Base-by-base conservation (phyloP, 352 stramenopile genomes). In the Globisporangium orthogonon region DNA sequence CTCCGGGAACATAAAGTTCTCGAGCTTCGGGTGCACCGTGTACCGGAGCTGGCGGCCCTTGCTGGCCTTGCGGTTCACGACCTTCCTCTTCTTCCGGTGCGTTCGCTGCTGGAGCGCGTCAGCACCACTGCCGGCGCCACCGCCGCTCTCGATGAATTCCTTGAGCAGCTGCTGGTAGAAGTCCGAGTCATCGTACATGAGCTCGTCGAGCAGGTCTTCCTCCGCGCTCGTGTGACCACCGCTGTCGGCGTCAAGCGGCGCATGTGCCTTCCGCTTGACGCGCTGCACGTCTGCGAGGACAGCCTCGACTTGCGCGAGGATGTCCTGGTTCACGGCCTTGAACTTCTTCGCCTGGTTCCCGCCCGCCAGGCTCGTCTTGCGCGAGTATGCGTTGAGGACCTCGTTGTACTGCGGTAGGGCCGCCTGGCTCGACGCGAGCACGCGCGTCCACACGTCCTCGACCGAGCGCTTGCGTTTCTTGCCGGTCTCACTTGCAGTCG, bases 1-100 rank as follows among this genome's bases (percentile, higher is more conserved):
- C 50, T 94, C 82, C 0, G 86, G 86, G 56, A 94, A 95, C 86
- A 94, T 95, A 49, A 95, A 95, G 66, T 95, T 92, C 60, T 95
- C 83, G 29, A 95, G 74, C 69, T 95, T 95, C 0, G 86, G 82
- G 65, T 93, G 82, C 35, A 94, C 83, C 10, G 72, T 89, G 71
- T 89, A 95, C 56, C 84, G 83, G 52, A 95, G 60, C 58, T 87
- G 72, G 31, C 86, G 82, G 44, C 86, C 86, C 54, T 95, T 95
- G 56, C 83, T 94, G 13, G 83, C 86, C 62, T 93, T 94, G 61
- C 86, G 86, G 70, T 95, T 93, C n/a, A 95, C 82, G 13, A 69
- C 54, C 76, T 92, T 91, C 57, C 83, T 87, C 66, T 92, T 94
- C 75, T 95, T 95, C 60, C 76, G 75, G 50, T 90, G 73, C 31